Evolutionary conservation across 2,329 filamentous ascomycete genomes (phyloP), one percentile per base, ranked within the genome.

Genomic region (Cordyceps cicadae): DNA sequence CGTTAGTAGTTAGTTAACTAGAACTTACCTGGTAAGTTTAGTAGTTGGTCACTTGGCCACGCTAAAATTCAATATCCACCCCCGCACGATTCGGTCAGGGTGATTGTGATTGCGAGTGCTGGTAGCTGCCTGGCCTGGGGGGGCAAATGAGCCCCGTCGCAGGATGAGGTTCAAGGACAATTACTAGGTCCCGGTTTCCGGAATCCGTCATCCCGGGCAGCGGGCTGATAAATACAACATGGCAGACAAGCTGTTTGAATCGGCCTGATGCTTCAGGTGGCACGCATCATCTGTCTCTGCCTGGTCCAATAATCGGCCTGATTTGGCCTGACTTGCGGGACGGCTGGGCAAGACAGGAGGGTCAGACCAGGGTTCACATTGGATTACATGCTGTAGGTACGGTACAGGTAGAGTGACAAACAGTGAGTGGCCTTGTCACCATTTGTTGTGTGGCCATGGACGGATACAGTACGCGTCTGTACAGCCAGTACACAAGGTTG

Each of bases 221-320:
- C 11, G 4, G 34, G n/a, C 43, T 46, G 41, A 17, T 43, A 43
- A 43, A 17, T 17, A 43, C 17, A 43, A 17, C 34, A 37, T 29
- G 3, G 34, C 34, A 37, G 34, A 11, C 34, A 14, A 37, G 37
- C 37, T n/a, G 39, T 15, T 43, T 43, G 39, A 17, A n/a, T 43
- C 14, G 39, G 39, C 17, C 9, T 58, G 21, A 15, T 59, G 56
- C 56, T 59, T 59, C 56, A 59, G 56, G 56, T 58, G 46, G 54
- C 43, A 41, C 46, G 46, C 54, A 57, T 49, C 45, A 50, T 17
- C 11, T 59, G 57, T 59, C 57, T 53, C 50, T 59, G 29, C 57
- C 57, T 59, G 57, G 41, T 48, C 49, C 57, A 59, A 54, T 59
- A 59, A 54, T 59, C 14, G 57, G 49, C 24, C 45, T 50, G 34